phyloP scores from a whole-genome alignment of 1,284 basidiomycete species.

The Xerocomus cyaneibrunnescens region DNA sequence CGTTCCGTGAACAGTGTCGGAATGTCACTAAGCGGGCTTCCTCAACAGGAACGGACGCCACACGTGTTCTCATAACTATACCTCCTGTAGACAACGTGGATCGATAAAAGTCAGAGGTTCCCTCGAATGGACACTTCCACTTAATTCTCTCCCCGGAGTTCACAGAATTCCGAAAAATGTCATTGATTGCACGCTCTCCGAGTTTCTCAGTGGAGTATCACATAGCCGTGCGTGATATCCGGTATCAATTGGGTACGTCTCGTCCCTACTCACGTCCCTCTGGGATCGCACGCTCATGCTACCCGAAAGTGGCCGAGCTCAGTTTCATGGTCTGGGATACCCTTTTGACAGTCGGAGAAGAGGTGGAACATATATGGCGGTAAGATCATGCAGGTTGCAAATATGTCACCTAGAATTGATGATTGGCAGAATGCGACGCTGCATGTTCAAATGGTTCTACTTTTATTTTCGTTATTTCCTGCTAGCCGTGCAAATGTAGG shows the following conservation, averaged over 20 bases:
- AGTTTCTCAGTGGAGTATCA: constrained; percentile 10
- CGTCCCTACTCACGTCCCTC: not conserved
- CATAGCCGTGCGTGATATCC: constrained; percentile 7
- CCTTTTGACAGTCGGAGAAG: constrained; percentile 17
- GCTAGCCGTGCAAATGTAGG: constrained; percentile 19
- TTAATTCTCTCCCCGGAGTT: not conserved
- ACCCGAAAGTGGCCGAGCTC: constrained; percentile 16
- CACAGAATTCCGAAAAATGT: constrained; percentile 3
- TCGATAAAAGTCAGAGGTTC: not conserved
- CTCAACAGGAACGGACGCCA: not conserved
- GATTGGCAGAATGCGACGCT: constrained; percentile 13
- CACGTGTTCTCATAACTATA: constrained; percentile 1
- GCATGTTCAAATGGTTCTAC: constrained; percentile 22
- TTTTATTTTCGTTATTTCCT: constrained; percentile 24
- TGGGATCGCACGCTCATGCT: not conserved
- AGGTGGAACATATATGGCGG: constrained; percentile 27
- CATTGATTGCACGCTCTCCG: not conserved
- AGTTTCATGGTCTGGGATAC: constrained; percentile 21
- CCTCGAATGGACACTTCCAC: too few relatives aligned
- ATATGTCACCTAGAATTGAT: not conserved
- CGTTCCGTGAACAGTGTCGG: not conserved
- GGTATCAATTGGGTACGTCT: constrained; percentile 14
- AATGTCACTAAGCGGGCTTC: not conserved
- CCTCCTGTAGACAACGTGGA: not conserved
- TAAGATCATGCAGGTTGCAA: constrained; percentile 1